Percentiles rank a stretch among this genome's conserved stretches.
Conservation (phyloP, 1,284 basidiomycete species). For the Coniophora puteana region DNA sequence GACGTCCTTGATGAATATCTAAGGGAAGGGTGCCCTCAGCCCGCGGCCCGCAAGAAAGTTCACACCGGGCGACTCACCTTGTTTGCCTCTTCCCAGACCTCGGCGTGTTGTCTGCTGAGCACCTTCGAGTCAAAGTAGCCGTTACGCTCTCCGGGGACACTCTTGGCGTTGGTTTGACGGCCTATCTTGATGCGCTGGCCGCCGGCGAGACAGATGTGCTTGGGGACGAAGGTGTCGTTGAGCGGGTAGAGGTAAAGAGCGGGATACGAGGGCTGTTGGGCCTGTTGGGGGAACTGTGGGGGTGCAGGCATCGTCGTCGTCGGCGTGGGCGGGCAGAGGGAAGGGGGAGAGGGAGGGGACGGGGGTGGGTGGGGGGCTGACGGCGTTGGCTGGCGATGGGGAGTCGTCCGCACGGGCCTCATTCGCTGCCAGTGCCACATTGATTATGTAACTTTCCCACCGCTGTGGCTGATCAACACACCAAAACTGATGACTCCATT, state of each 20-base stretch:
- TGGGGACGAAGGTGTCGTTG: conserved; percentile 94
- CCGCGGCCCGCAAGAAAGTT: background rate
- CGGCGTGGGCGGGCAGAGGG: conserved; percentile 7
- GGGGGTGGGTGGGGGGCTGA: too few relatives aligned
- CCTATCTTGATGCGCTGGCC: conserved; percentile 89
- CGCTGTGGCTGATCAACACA: too few relatives aligned
- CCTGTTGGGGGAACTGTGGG: conserved; percentile 32
- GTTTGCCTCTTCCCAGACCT: conserved; percentile 92
- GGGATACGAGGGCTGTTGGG: conserved; percentile 42
- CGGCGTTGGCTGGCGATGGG: too few relatives aligned
- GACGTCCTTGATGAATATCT: conserved; percentile 98
- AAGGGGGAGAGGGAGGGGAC: too few relatives aligned
- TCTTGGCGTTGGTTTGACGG: conserved; percentile 97
- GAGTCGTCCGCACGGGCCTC: too few relatives aligned
- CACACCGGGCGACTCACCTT: conserved; percentile 53
- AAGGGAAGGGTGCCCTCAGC: conserved; percentile 6
- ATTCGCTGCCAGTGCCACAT: too few relatives aligned
- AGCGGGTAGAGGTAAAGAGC: conserved; percentile 92
- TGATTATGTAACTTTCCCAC: too few relatives aligned
- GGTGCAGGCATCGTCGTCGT: conserved; percentile 36
- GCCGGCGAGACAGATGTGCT: conserved; percentile 85
- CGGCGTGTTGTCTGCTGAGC: conserved; percentile 92
- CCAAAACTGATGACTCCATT: too few relatives aligned
- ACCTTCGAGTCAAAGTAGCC: conserved; percentile 99
- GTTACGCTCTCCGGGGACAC: conserved; percentile 90